Conservation (phyloP, 805 yeast genomes). For the Yarrowia sp. region DNA sequence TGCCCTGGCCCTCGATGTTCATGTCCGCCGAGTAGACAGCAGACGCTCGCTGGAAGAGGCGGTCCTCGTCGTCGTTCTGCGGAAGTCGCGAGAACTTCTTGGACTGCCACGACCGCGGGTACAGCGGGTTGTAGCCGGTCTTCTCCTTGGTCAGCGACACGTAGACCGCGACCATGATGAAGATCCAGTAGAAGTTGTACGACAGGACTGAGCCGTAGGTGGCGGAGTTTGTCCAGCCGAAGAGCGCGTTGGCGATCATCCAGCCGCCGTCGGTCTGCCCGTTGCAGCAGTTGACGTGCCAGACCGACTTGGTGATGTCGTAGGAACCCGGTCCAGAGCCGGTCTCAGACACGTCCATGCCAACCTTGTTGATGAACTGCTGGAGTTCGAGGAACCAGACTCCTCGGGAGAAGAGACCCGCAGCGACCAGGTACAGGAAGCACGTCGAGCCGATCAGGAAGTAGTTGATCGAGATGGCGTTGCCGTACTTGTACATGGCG, state of each 20-base stretch:
- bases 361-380: slow-evolving; percentile 61
- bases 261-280: slow-evolving; percentile 91
- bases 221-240: slow-evolving; percentile 98
- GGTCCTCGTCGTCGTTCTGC: slow-evolving; percentile 20
- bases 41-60: slow-evolving; percentile 25
- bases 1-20: slow-evolving; percentile 7
- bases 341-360: slow-evolving; percentile 91
- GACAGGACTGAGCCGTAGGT: slow-evolving; percentile 87
- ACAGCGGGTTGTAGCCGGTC: slow-evolving; percentile 45
- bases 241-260: slow-evolving; percentile 91
- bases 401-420: slow-evolving; percentile 92
- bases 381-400: slow-evolving; percentile 84
- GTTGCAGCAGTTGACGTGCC: slow-evolving; percentile 98
- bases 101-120: slow-evolving; percentile 27
- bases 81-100: slow-evolving; percentile 11
- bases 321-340: slow-evolving; percentile 97
- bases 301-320: slow-evolving; percentile 71
- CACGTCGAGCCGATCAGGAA: slow-evolving; percentile 86
- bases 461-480: slow-evolving; percentile 73
- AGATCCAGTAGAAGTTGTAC: slow-evolving; percentile 86
- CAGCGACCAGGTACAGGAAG: slow-evolving; percentile 82
- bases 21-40: slow-evolving; percentile 9
- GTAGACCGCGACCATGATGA: slow-evolving; percentile 52
- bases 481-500: slow-evolving; percentile 76
- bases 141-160: slow-evolving; percentile 81